Evolutionary conservation across 495 filamentous ascomycete genomes (phyloP).

Genomic region (Neurospora sublineolata): DNA sequence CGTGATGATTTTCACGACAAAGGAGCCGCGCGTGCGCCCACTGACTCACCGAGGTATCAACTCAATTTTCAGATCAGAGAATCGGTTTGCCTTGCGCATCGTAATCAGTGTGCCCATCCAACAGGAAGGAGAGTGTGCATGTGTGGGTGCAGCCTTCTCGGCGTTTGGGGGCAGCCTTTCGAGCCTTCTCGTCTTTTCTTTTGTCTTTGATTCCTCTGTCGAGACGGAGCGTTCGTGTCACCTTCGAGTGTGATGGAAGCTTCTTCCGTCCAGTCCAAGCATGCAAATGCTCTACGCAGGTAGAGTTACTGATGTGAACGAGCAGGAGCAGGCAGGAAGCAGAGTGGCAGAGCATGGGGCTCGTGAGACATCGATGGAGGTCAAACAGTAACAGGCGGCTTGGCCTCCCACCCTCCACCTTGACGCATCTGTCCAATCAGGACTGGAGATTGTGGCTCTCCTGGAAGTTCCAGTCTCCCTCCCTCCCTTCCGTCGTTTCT

Average conservation of each 20-base stretch:
- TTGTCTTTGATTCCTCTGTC: not conserved
- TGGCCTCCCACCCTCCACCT: not conserved
- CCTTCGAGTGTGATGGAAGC: not conserved
- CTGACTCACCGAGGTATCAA: not conserved
- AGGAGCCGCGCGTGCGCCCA: not conserved
- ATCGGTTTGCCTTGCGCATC: not conserved
- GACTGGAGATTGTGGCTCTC: not conserved
- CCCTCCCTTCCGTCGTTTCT: conserved; percentile 12
- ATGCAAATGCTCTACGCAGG: not conserved
- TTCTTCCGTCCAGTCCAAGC: not conserved
- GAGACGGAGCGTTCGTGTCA: not conserved
- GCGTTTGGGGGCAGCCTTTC: not conserved
- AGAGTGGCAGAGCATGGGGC: not conserved
- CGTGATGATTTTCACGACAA: not conserved
- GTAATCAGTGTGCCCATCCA: not conserved
- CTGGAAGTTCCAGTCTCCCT: not conserved
- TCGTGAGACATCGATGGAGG: not conserved
- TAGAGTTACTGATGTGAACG: not conserved
- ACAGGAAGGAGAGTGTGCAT: not conserved
- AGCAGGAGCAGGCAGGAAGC: not conserved
- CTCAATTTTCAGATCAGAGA: not conserved
- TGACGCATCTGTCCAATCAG: conserved; percentile 14
- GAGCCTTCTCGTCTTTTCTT: not conserved
- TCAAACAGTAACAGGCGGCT: not conserved
- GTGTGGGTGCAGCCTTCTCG: not conserved